Base-by-base conservation (phyloP, 306 rosid species). In the Prunus davidiana region DNA sequence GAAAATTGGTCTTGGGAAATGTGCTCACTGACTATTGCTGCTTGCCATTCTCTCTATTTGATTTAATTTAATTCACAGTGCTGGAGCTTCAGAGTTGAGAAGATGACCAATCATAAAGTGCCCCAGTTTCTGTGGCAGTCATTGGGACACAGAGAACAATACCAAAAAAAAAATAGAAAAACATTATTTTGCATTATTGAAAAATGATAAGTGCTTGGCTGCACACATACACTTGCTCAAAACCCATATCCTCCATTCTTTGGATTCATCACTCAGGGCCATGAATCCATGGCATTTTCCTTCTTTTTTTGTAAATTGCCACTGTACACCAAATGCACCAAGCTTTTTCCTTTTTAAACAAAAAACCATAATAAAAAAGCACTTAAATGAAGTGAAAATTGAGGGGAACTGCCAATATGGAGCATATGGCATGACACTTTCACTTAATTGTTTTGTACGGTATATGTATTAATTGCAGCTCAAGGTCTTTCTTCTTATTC, bases 141-240 rank as follows among this genome's bases (percentile, higher is more conserved):
- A 68, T 24, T 55, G 2, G 51, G 14, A 69, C 62, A 30, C 9
- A 24, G 1, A n/a, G 54, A 55, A 77, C 61, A 30, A 58, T 15
- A 51, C 56, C n/a, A 22, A 22, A 64, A 27, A 27, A 24, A 55
- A 49, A 72, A 34, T 32, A 34, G 1, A 34, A 55, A 8, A 27
- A 16, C 22, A 63, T 12, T n/a, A 11, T 79, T 79, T 72, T 75
- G 75, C 62, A 75, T 79, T 75, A 74, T 74, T 79, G 11, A 22
- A 64, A 65, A 76, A 55, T 56, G 84, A 71, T 66, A 46, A 64
- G 75, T 71, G 78, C 73, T 63, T 69, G 38, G 12, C 57, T 51
- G 49, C 66, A 69, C 20, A 30, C 14, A 28, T 16, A 63, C 25
- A 38, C 9, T 66, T 24, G 72, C 71, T 71, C 54, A 76, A 46